Evolutionary conservation across 2,329 filamentous ascomycete species (phyloP), one percentile per base, ranked within the genome.

Genomic region (Alternaria arborescens): DNA sequence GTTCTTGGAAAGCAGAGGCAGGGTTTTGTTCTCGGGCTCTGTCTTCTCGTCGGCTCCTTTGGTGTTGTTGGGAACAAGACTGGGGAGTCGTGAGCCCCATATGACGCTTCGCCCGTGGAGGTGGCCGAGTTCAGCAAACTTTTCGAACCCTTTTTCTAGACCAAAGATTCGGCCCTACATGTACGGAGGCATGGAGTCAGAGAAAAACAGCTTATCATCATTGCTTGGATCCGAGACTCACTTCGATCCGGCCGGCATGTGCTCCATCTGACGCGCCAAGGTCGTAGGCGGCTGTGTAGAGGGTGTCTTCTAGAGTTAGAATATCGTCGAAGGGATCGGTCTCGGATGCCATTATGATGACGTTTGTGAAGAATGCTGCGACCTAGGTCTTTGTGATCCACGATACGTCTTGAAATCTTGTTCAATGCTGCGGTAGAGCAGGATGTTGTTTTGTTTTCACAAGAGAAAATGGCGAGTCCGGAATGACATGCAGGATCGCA

Each of bases 71-170:
- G 32, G 10, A 18, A 1, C 7, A 28, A 36, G 40, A 34, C 14
- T 28, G 3, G 41, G 82, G 11, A 93, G 28, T 55, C 93, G 85
- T 61, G 91, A 91, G 12, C 89, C 88, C 94, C 94, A 98, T n/a
- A 98, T 84, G 24, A 91, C 81, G 14, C 92, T 88, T 71, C 88
- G 89, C 44, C 93, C 92, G 70, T 94, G 90, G 32, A 98, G 80
- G 60, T 86, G 85, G 3, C 94, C 94, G 77, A 93, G 87, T 64
- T 93, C 89, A 42, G 91, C 76, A 73, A 96, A 97, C 80, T 97
- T 98, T 71, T 97, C 92, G 71, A 95, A 98, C 0, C 94, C 94
- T 66, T 94, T 95, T 76, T 96, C 91, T 42, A 98, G 87, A 0
- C 94, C 95, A 75, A 98, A 93, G 20, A 93, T 87, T 52, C 93